Base-by-base conservation (phyloP, 441 rosid genomes). In the Kokia cookei region DNA sequence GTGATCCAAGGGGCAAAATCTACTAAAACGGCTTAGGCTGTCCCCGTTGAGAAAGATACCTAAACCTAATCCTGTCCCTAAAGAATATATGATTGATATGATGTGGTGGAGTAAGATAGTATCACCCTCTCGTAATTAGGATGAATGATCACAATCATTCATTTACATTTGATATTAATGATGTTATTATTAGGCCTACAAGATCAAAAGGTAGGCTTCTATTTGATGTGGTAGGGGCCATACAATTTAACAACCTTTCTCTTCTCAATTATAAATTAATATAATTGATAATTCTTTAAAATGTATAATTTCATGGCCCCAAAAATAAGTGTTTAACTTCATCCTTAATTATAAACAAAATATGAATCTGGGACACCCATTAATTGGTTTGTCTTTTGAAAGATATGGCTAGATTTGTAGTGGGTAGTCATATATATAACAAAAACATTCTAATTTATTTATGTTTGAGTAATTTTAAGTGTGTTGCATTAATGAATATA, bases 151-250 rank as follows among this genome's bases (percentile, higher is more conserved):
- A 54, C 1, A 13, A 3, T 5, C 51, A 13, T 11, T 47, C 13
- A 47, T 13, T 11, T 17, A 14, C 22, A 13, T 47, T 6, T 37
- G 42, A 35, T 35, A 35, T 35, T 19, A 19, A 19, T 19, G 0
- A 19, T 19, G 22, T 19, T 35, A 45, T n/a, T 51, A 17, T 10
- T 19, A 54, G 68, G 71, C 58, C 80, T 76, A 53, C 76, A 12
- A 42, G 74, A 69, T 68, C 65, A 54, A 14, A 60, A 24, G 27
- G 61, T 15, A 10, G 27, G 53, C 37, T 8, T 19, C 64, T n/a
- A 17, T 17, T 15, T 17, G 73, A 57, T 57, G 22, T 24, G 57
- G 69, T 63, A 24, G 50, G 50, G 43, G 4, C 57, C 69, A 19
- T 63, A 69, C 75, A 9, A 51, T 14, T 51, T 51, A 62, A 54